Evolutionary conservation across 805 yeast species (phyloP), one percentile per base, ranked within the genome.

Genomic region (Saturnispora gosingensis): DNA sequence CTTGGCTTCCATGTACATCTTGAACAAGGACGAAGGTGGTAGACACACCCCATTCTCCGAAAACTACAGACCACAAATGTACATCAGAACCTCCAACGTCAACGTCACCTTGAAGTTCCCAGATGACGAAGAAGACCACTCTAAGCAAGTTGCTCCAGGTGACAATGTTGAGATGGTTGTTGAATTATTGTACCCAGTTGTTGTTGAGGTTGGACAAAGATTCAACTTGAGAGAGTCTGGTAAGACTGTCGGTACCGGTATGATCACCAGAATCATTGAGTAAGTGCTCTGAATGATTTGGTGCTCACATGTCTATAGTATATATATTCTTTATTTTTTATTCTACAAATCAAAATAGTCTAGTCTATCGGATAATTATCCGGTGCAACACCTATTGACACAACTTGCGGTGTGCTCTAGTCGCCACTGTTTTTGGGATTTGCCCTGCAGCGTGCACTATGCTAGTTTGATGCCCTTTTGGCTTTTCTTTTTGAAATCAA

Each of bases 211-310:
- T 64, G 95, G 95, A 71, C 97, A 90, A 79, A 87, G 98, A 76
- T 93, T 93, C 85, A 93, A 93, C 83, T 80, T 93, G 71, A 93
- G 99, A 83, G 99, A 93, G 78, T 97, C 98, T 76, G 97, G 97
- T 71, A 87, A 85, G 77, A 93, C 99, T 59, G 97, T 93, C 61
- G 99, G 97, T 73, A 93, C 99, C 61, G 99, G 99, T 78, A 77
- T 93, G 77, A 81, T 93, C 64, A 93, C 99, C 65, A 84, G 96
- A 59, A 65, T 65, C 48, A 64, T 65, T 51, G 65, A 62, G 57
- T 58, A 57, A 43, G 43, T 45, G 5, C 7, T 13, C 15, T 34
- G 34, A 13, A 30, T 30, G 34, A 4, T 10, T 30, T 30, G 34
- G 10, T 30, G 34, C n/a, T 30, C 5, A 30, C 56, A 20, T 54